These are phyloP conservation scores for Sisymbrium altissimum DNA, from an alignment of 345 rosid species.

Conservation along the genomic window DNA sequence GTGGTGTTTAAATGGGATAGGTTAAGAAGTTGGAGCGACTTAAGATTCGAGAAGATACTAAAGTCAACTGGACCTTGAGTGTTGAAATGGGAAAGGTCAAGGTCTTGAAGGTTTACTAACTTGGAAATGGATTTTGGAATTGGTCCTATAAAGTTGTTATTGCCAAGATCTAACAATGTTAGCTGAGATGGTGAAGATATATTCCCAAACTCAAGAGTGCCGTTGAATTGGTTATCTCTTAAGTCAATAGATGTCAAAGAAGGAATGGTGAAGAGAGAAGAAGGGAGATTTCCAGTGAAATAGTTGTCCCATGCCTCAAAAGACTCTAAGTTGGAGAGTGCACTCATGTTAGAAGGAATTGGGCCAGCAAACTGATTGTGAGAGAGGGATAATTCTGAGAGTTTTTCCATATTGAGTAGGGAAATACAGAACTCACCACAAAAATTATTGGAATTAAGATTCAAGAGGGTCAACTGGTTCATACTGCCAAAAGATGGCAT, in stretches of 20 bases:
- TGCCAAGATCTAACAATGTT: background rate
- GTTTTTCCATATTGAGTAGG: background rate
- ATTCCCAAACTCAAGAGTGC: background rate
- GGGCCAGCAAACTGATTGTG: no score
- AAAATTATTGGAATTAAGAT: background rate
- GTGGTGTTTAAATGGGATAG: conserved; percentile 8
- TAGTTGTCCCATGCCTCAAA: no score
- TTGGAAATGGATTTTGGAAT: background rate
- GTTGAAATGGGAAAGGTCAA: conserved; percentile 1
- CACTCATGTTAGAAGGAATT: no score
- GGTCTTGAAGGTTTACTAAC: background rate
- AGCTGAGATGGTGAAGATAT: background rate
- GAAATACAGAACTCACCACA: background rate
- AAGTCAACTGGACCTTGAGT: background rate
- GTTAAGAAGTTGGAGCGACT: background rate
- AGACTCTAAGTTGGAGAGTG: no score
- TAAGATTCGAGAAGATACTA: conserved; percentile 14
- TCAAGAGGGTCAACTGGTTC: background rate
- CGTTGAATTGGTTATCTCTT: background rate
- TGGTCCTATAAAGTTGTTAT: background rate
- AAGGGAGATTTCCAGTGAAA: no score
- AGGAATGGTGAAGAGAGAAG: no score
- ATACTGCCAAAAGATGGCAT: background rate
- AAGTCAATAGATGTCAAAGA: background rate
- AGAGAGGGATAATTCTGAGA: background rate